Evolutionary conservation across 2,329 filamentous ascomycete genomes (phyloP), one percentile per base, ranked within the genome.

Genomic region (Tolypocladium capitatum): DNA sequence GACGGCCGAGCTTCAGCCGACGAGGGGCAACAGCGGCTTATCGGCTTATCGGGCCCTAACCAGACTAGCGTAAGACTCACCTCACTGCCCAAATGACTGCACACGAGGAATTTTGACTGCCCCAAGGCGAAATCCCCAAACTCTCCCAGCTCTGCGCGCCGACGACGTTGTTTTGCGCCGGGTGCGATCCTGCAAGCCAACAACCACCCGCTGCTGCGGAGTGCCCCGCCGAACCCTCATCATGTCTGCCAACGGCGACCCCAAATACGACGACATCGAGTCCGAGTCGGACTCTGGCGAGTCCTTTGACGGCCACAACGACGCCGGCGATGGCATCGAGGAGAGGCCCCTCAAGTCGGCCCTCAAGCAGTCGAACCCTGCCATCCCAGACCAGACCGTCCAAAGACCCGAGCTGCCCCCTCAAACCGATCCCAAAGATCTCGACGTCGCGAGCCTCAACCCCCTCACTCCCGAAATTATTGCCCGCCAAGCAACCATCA

Each of bases 401-500:
- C 56, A 68, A 61, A 70, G 68, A 55, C 74, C 75, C 47, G 60
- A 63, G 52, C 70, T 79, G 49, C 92, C 92, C 59, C 86, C 89
- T 58, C 92, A 98, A 74, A 94, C 92, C 56, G 86, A 98, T 58
- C 88, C 92, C 60, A 81, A 84, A 66, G 84, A 89, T 58, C 78
- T 98, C 62, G 87, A 97, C 62, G 78, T 96, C 60, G 78, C 80
- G 56, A 80, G 71, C 46, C 74, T 98, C 59, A 87, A 77, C 56
- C 91, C 92, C 49, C 74, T 96, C 59, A 94, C 91, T 16, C 89
- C 90, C 56, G 91, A 97, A 67, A 97, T 98, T 64, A 98, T 98
- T 63, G 88, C 89, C 52, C 81, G 92, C 61, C 92, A 98, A 77
- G 92, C 92, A 48, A 98, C 92, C 48, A 96, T 97, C 76, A 97